A percentile compares a stretch with the other conserved stretches of the same genome.
These are phyloP conservation scores for Tricholomella constricta DNA, from an alignment of 768 basidiomycete species.

Conservation along the genomic window DNA sequence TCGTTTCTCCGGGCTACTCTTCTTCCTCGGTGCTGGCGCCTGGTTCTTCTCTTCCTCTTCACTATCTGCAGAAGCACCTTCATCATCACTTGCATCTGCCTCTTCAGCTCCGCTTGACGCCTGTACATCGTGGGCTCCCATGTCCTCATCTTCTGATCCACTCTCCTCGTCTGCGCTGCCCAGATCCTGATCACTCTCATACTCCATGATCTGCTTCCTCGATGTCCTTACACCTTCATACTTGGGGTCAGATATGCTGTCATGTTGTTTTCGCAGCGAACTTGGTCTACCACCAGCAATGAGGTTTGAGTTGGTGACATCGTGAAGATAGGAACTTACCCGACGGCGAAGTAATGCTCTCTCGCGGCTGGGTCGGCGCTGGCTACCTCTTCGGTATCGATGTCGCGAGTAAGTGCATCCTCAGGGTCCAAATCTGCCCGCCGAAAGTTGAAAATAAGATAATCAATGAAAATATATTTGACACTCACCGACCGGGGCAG, in stretches of 20 bases:
- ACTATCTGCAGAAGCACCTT: neutral
- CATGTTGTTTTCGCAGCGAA: slow-evolving; percentile 61
- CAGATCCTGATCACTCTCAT: slow-evolving; percentile 49
- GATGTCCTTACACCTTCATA: slow-evolving; percentile 72
- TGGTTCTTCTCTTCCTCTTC: slow-evolving; percentile 11
- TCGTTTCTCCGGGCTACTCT: slow-evolving; percentile 1
- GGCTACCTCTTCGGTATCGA: slow-evolving; percentile 43
- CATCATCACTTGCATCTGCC: slow-evolving; percentile 3
- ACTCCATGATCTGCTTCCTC: slow-evolving; percentile 57
- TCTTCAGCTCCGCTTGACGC: slow-evolving; percentile 19
- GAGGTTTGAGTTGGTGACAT: neutral
- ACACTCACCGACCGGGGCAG: slow-evolving; percentile 64
- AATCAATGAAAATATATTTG: neutral
- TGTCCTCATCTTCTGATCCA: slow-evolving; percentile 30
- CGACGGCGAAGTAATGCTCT: slow-evolving; percentile 86
- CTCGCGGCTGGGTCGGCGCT: slow-evolving; percentile 40
- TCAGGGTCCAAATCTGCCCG: slow-evolving; percentile 74
- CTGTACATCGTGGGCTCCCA: slow-evolving; percentile 17
- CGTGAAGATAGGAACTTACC: slow-evolving; percentile 48
- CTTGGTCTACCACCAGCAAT: slow-evolving; percentile 54
- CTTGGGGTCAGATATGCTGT: slow-evolving; percentile 72
- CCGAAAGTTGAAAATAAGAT: slow-evolving; percentile 6
- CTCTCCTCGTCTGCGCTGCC: slow-evolving; percentile 53
- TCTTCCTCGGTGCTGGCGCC: neutral
- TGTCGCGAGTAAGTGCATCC: slow-evolving; percentile 56